Conservation (phyloP, 805 yeast genomes). For the Maudiozyma serrabonitensis region DNA sequence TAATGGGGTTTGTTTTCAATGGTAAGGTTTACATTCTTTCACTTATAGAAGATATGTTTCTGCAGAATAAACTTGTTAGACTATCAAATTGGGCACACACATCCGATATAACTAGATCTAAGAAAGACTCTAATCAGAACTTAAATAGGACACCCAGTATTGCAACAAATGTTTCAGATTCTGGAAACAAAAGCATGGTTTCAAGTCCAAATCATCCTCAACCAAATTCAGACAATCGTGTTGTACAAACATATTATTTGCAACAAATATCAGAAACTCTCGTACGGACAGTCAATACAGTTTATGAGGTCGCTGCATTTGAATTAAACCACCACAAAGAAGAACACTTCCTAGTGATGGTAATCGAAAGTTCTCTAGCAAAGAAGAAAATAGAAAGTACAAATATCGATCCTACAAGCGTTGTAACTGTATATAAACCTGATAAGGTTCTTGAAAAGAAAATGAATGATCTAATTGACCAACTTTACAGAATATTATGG, state of each 20-base stretch:
- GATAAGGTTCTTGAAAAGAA: constrained; percentile 17
- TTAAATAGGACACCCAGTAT: not conserved
- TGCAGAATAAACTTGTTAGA: constrained; percentile 41
- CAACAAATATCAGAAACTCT: constrained; percentile 80
- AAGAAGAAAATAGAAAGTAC: constrained; percentile 4
- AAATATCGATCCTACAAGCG: constrained; percentile 1
- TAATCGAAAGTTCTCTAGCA: constrained; percentile 64
- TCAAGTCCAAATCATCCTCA: not conserved
- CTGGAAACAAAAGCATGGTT: not conserved
- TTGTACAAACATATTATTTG: constrained; percentile 52
- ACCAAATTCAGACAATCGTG: constrained; percentile 8
- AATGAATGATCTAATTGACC: constrained; percentile 27
- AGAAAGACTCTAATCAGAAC: constrained; percentile 1
- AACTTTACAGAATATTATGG: constrained; percentile 30
- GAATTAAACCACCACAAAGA: constrained; percentile 41
- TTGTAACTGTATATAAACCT: constrained; percentile 7
- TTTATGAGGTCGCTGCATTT: constrained; percentile 86
- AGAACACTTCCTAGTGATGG: constrained; percentile 75
- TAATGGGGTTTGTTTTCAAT: constrained; percentile 77
- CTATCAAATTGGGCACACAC: constrained; percentile 31
- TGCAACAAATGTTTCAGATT: not conserved
- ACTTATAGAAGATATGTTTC: constrained; percentile 79
- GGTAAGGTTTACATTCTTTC: constrained; percentile 88
- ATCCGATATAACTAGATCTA: constrained; percentile 19
- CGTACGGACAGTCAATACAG: constrained; percentile 68